These are phyloP conservation scores for Davidsoniella virescens DNA, from an alignment of 2,329 filamentous ascomycete species.

Conservation along the genomic window DNA sequence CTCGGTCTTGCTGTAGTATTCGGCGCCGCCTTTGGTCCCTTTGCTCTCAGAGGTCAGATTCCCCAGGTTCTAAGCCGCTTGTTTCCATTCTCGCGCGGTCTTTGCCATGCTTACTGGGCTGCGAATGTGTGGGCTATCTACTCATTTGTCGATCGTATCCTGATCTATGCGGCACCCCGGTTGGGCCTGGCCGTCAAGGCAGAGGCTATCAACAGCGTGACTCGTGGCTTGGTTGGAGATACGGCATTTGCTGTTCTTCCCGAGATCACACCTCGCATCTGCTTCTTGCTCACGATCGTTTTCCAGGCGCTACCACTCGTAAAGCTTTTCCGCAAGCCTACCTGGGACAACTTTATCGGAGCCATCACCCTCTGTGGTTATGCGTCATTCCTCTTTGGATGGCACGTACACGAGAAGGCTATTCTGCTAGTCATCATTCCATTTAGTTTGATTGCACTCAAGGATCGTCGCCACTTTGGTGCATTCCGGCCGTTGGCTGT, in stretches of 20 bases:
- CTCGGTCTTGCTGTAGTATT: constrained; percentile 55
- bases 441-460: constrained; percentile 81
- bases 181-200: constrained; percentile 57
- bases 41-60: constrained; percentile 65
- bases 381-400: constrained; percentile 91
- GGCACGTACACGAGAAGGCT: constrained; percentile 97
- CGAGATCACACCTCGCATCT: constrained; percentile 62
- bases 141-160: constrained; percentile 68
- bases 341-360: constrained; percentile 79
- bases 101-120: constrained; percentile 98
- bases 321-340: constrained; percentile 66
- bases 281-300: constrained; percentile 66
- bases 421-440: constrained; percentile 88
- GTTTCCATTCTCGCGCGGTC: constrained; percentile 83
- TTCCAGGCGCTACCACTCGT: constrained; percentile 68
- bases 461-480: constrained; percentile 75
- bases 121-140: constrained; percentile 96
- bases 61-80: constrained; percentile 68
- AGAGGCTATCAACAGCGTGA: constrained; percentile 73
- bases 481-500: constrained; percentile 87
- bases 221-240: constrained; percentile 81
- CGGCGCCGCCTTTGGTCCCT: constrained; percentile 74
- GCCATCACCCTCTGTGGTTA: constrained; percentile 87
- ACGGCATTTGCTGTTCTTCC: constrained; percentile 88
- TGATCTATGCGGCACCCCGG: constrained; percentile 75